Conservation (phyloP, 2,329 filamentous ascomycete genomes). For the Ambrosiella xylebori region DNA sequence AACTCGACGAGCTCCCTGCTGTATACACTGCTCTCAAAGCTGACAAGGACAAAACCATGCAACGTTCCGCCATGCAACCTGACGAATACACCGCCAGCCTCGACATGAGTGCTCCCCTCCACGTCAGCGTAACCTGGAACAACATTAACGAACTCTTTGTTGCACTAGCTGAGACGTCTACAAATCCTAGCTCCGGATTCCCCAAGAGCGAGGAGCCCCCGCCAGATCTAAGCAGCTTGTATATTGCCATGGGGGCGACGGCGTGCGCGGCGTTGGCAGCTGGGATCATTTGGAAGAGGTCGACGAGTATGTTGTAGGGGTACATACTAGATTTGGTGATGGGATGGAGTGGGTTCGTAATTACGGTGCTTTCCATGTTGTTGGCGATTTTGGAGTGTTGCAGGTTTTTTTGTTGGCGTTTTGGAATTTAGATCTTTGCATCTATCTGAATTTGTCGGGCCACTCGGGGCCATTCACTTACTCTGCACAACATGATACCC, state of each 20-base stretch:
- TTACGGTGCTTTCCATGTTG: background rate
- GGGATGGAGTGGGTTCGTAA: too few relatives aligned
- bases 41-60: constrained; percentile 91
- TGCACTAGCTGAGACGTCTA: constrained; percentile 75
- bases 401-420: constrained; percentile 2
- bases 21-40: constrained; percentile 91
- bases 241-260: constrained; percentile 65
- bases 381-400: background rate
- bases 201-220: constrained; percentile 78
- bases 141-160: constrained; percentile 92
- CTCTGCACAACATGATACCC: background rate
- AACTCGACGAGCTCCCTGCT: constrained; percentile 74
- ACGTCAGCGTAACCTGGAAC: constrained; percentile 88
- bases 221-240: constrained; percentile 68
- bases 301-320: constrained; percentile 24
- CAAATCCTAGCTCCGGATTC: constrained; percentile 73
- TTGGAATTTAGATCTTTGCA: background rate
- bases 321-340: background rate
- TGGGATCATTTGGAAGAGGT: constrained; percentile 46
- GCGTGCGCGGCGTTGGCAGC: constrained; percentile 45
- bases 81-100: constrained; percentile 75
- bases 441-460: too few relatives aligned
- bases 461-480: background rate
- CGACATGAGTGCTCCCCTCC: constrained; percentile 79
- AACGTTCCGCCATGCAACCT: constrained; percentile 75